Evolutionary conservation across 106 monocot species (phyloP), one percentile per base, ranked within the genome.

Genomic region (Alisma plantagoaquatica): DNA sequence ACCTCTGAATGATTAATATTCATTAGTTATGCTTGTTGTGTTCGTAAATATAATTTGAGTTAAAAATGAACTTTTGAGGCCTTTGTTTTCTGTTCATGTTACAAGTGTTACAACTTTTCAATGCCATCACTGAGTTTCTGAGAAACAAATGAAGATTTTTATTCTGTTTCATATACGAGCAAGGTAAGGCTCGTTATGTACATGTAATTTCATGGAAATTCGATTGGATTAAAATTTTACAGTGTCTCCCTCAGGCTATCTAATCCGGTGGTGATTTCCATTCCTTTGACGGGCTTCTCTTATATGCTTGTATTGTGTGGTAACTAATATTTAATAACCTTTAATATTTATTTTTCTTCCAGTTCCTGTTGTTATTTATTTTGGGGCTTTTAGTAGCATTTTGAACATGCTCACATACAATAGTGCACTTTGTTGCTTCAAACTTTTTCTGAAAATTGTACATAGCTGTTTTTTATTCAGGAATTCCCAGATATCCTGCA

Each of bases 391-490:
- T n/a, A n/a, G n/a, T n/a, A n/a, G n/a, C n/a, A n/a, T n/a, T n/a
- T n/a, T n/a, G n/a, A n/a, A n/a, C n/a, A n/a, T n/a, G n/a, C n/a
- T n/a, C n/a, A n/a, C n/a, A n/a, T 44, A 15, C 1, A 53, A 33
- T 24, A 30, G 4, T 18, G 49, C 54, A 23, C 25, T 57, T 27
- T 44, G 0, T 38, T 10, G 41, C 3, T 43, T 49, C 30, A 15
- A 24, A 33, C 50, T 1, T 28, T 31, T 51, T 66, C 80, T 96
- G 53, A 96, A 50, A 70, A 73, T 46, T 47, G 65, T 67, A 84
- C 84, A 73, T 82, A 85, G 80, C 46, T 70, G 9, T 78, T 51
- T 59, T 63, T 63, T 63, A 28, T 85, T 64, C 81, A 98, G 96
- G 96, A 41, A 56, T 89, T 64, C 73, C 70, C 41, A 88, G 76